phyloP scores from a whole-genome alignment of 768 basidiomycete species.

The Hericium erinaceus region DNA sequence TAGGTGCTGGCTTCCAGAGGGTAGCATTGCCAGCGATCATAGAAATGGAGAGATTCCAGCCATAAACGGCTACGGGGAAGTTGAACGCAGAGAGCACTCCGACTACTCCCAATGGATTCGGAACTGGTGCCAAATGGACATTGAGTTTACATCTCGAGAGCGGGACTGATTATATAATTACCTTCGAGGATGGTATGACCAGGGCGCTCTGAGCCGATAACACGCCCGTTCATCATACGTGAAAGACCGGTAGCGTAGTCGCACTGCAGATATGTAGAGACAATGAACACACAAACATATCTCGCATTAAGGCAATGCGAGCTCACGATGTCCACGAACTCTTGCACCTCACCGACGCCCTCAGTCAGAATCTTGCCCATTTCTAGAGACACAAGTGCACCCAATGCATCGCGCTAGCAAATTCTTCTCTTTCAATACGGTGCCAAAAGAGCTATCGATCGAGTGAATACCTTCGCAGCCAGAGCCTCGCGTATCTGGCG shows the following conservation, averaged over 20 bases:
- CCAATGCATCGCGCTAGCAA: slow-evolving; percentile 61
- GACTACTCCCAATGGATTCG: slow-evolving; percentile 77
- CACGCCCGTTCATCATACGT: slow-evolving; percentile 87
- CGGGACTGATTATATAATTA: slow-evolving; percentile 15
- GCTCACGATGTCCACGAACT: slow-evolving; percentile 89
- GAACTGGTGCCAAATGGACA: slow-evolving; percentile 38
- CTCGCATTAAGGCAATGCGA: not conserved
- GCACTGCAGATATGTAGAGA: slow-evolving; percentile 40
- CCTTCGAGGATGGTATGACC: slow-evolving; percentile 90
- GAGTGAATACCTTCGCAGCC: slow-evolving; percentile 49
- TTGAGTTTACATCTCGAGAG: not conserved
- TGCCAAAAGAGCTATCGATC: slow-evolving; percentile 8
- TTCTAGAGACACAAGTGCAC: slow-evolving; percentile 76
- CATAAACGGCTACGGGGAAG: slow-evolving; percentile 91
- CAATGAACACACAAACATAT: not conserved
- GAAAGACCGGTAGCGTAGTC: slow-evolving; percentile 92
- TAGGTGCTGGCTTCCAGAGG: slow-evolving; percentile 91
- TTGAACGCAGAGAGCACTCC: slow-evolving; percentile 87
- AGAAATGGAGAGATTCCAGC: slow-evolving; percentile 71
- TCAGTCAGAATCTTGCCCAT: slow-evolving; percentile 91
- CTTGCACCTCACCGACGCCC: slow-evolving; percentile 89
- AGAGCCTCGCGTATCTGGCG: slow-evolving; percentile 82
- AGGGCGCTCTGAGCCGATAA: slow-evolving; percentile 81
- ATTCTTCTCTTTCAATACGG: not conserved
- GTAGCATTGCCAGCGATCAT: slow-evolving; percentile 89